These are phyloP conservation scores for Solanum neorickii DNA, from an alignment of 257 asterid genomes.

Conservation along the genomic window DNA sequence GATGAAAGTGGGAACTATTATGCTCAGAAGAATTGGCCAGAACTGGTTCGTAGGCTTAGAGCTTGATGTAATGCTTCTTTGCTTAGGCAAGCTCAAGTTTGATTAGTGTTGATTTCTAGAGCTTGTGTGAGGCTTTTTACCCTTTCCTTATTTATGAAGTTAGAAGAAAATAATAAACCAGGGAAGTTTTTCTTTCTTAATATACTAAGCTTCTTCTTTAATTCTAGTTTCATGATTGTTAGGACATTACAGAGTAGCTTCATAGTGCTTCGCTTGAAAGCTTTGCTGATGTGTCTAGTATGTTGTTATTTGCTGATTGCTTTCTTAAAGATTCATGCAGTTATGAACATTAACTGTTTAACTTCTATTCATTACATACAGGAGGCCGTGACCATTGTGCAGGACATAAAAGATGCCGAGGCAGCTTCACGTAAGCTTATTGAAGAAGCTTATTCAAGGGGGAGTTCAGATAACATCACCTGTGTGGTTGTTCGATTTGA, in stretches of 20 bases:
- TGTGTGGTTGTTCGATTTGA: slow-evolving; percentile 65
- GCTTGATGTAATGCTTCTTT: background rate
- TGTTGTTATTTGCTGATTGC: background rate
- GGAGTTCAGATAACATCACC: slow-evolving; percentile 73
- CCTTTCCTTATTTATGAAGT: background rate
- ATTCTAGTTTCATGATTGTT: background rate
- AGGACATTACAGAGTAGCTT: background rate
- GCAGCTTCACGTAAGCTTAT: slow-evolving; percentile 55
- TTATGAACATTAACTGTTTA: background rate
- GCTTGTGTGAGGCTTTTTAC: background rate
- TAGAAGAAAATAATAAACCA: background rate
- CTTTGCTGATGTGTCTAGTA: background rate
- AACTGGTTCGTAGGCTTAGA: background rate
- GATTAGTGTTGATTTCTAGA: background rate
- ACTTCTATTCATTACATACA: slow-evolving; percentile 4
- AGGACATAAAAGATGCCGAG: slow-evolving; percentile 49
- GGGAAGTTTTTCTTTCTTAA: background rate
- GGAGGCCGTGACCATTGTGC: slow-evolving; percentile 69
- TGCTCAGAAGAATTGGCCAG: background rate
- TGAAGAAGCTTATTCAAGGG: slow-evolving; percentile 53
- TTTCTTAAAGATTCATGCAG: background rate
- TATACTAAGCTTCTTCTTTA: background rate
- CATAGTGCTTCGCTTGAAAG: background rate
- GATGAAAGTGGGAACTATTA: background rate
- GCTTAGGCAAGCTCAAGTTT: background rate